Conservation (phyloP, 805 yeast species). For the Saturnispora halmiae region DNA sequence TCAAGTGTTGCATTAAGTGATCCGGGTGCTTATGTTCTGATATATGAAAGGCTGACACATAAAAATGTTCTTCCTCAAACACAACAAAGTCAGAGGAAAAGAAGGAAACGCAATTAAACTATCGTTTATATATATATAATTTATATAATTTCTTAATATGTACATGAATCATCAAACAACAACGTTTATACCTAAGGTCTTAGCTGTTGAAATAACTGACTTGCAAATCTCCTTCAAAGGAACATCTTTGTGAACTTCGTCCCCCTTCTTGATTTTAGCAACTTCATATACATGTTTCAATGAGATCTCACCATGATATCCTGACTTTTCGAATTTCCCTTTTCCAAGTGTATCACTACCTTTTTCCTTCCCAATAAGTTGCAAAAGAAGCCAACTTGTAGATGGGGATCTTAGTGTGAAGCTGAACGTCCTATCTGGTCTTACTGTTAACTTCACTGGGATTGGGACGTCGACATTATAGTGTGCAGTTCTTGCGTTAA, state of each 20-base stretch:
- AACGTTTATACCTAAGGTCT: conserved; percentile 77
- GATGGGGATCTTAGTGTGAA: conserved; percentile 90
- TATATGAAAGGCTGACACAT: conserved; percentile 71
- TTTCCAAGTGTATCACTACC: conserved; percentile 69
- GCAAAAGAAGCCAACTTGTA: conserved; percentile 73
- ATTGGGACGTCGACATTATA: conserved; percentile 81
- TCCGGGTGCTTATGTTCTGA: conserved; percentile 81
- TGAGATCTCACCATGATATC: conserved; percentile 36
- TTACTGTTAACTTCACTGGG: conserved; percentile 75
- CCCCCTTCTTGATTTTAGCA: conserved; percentile 87
- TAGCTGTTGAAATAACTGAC: conserved; percentile 81
- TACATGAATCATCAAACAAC: conserved; percentile 45
- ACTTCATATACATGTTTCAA: conserved; percentile 90
- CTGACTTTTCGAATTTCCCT: conserved; percentile 40
- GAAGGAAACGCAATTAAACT: background rate
- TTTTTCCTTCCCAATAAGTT: conserved; percentile 71
- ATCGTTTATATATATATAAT: too few species aligned
- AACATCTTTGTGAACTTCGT: conserved; percentile 62
- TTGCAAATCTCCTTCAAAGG: conserved; percentile 73
- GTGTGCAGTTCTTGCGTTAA: conserved; percentile 92
- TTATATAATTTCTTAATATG: too few species aligned
- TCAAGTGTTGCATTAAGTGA: conserved; percentile 71
- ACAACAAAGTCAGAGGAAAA: background rate
- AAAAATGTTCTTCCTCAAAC: too few species aligned
- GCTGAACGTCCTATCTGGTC: conserved; percentile 84